These are phyloP conservation scores for Coemansia sp. DNA, from an alignment of 192 early-diverging fungal genomes.

Conservation along the genomic window DNA sequence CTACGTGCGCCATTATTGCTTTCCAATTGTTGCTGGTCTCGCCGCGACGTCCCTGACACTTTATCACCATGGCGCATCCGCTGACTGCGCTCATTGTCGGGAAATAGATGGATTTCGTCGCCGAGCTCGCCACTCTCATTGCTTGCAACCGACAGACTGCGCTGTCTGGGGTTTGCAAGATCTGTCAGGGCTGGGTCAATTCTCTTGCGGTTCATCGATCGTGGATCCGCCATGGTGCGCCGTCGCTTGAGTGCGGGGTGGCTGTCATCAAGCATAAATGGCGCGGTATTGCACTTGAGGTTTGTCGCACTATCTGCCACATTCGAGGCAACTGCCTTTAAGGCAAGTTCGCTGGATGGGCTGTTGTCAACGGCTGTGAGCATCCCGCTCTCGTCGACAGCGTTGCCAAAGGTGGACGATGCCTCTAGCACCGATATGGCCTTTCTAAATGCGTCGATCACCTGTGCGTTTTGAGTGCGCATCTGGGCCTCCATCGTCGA, in stretches of 20 bases:
- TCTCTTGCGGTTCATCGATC: not conserved
- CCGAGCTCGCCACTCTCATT: constrained; percentile 6
- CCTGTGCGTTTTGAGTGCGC: not conserved
- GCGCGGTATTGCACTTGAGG: not conserved
- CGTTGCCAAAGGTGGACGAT: not conserved
- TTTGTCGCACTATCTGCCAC: not conserved
- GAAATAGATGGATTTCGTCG: not conserved
- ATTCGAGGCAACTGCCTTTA: not conserved
- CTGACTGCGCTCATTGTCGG: constrained; percentile 4
- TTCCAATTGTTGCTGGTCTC: constrained; percentile 2
- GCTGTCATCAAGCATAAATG: not conserved
- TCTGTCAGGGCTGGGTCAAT: not conserved
- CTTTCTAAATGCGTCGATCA: constrained; percentile 3
- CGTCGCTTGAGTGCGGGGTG: constrained; percentile 1
- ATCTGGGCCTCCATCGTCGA: constrained; percentile 6
- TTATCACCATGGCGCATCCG: not conserved
- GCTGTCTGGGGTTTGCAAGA: not conserved
- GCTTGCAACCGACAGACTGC: not conserved
- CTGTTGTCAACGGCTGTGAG: constrained; percentile 9
- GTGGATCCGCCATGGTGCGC: constrained; percentile 1
- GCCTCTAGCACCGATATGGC: constrained; percentile 10
- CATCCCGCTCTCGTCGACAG: not conserved
- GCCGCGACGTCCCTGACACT: not conserved
- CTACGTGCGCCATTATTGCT: not conserved
- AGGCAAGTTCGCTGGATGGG: not conserved